phyloP scores from a whole-genome alignment of 2,329 filamentous ascomycete species.

The Sphaerulina populicola region DNA sequence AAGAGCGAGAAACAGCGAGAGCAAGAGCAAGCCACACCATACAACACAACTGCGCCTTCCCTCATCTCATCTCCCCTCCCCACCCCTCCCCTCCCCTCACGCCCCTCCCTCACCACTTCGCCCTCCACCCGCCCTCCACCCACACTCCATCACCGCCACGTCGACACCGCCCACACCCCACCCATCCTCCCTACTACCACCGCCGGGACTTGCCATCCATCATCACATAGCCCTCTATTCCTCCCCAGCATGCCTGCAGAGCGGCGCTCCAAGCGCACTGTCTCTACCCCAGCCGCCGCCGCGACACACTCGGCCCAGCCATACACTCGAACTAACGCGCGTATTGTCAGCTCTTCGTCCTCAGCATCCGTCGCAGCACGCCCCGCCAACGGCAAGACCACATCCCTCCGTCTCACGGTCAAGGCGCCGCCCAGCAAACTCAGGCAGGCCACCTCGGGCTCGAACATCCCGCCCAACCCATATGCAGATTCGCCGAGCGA shows the following conservation, averaged over 20 bases:
- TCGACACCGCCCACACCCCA: no score
- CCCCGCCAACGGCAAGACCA: constrained; percentile 36
- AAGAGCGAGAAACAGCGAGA: neutral
- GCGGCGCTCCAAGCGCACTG: constrained; percentile 28
- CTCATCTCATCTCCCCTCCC: neutral
- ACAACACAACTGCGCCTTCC: neutral
- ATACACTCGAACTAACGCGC: constrained; percentile 25
- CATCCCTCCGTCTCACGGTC: constrained; percentile 43
- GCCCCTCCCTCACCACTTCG: constrained; percentile 3
- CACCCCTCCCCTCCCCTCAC: neutral
- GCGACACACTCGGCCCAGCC: constrained; percentile 12
- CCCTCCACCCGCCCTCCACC: constrained; percentile 8
- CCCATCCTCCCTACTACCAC: neutral
- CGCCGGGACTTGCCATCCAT: neutral
- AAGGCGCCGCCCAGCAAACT: constrained; percentile 45
- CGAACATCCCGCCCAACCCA: constrained; percentile 28
- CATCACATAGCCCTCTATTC: neutral
- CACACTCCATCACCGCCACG: neutral
- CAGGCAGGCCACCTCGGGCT: constrained; percentile 39
- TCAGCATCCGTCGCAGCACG: constrained; percentile 32
- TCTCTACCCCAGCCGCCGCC: constrained; percentile 13
- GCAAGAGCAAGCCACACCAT: neutral
- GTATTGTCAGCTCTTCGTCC: constrained; percentile 22
- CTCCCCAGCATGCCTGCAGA: constrained; percentile 27
- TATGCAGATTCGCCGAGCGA: constrained; percentile 28